Percentiles rank a stretch among this genome's conserved stretches.
phyloP scores from a whole-genome alignment of 1,284 basidiomycete genomes.

The Moesziomyces sp. region DNA sequence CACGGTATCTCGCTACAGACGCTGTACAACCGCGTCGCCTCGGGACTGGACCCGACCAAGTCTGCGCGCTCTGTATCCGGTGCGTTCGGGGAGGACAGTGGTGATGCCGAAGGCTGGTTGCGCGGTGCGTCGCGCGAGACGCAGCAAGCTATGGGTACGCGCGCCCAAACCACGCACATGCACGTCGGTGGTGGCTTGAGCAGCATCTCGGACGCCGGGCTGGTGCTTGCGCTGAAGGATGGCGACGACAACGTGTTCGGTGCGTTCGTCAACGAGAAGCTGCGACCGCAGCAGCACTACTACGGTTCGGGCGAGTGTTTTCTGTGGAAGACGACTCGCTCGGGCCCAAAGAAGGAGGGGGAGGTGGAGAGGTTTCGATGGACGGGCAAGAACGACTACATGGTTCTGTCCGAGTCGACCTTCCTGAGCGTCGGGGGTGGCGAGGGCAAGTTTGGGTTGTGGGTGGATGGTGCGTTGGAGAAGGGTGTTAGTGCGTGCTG shows the following conservation, averaged over 20 bases:
- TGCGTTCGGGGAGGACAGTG: conserved; percentile 1
- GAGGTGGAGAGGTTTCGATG: conserved; percentile 78
- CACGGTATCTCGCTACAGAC: conserved; percentile 93
- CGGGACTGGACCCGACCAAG: conserved; percentile 38
- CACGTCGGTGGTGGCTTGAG: conserved; percentile 46
- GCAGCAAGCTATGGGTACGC: conserved; percentile 41
- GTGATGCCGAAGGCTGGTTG: conserved; percentile 53
- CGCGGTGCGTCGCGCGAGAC: conserved; percentile 52
- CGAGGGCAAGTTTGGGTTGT: conserved; percentile 74
- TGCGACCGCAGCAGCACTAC: conserved; percentile 58
- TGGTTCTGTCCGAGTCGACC: conserved; percentile 79
- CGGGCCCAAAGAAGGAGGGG: conserved; percentile 36
- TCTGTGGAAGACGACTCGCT: conserved; percentile 68
- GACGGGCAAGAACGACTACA: conserved; percentile 91
- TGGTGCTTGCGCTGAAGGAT: conserved; percentile 62
- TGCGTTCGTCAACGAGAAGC: conserved; percentile 63
- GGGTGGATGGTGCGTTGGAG: conserved; percentile 83
- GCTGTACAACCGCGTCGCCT: conserved; percentile 69
- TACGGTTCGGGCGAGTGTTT: conserved; percentile 65
- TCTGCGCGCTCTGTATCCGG: conserved; percentile 8
- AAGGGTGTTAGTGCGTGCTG: conserved; percentile 85
- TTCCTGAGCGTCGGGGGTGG: conserved; percentile 61
- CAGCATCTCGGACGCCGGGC: conserved; percentile 54
- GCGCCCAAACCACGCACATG: conserved; percentile 2
- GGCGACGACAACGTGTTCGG: conserved; percentile 62